Conservation (phyloP, 768 basidiomycete genomes). For the Symmetrospora coprosmae region DNA sequence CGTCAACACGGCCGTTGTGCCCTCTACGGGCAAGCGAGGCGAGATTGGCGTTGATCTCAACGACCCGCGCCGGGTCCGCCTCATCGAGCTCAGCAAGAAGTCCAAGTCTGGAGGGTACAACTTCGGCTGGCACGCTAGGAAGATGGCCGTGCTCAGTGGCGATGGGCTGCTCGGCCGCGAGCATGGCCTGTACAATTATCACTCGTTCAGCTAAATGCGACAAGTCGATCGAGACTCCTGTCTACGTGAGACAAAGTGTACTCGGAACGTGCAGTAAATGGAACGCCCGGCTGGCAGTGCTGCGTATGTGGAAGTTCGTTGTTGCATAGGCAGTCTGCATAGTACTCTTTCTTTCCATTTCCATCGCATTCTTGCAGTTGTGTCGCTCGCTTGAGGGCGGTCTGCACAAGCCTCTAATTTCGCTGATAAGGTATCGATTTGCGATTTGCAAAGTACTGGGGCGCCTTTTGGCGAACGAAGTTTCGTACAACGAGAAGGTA, state of each 20-base stretch:
- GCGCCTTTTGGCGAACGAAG: too few species aligned
- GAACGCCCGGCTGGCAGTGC: too few species aligned
- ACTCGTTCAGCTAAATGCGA: constrained; percentile 1
- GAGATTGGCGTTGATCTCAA: constrained; percentile 47
- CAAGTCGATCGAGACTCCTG: neutral
- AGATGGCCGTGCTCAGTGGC: constrained; percentile 92
- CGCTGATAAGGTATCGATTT: too few species aligned
- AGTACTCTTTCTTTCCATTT: neutral
- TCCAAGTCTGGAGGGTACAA: constrained; percentile 82
- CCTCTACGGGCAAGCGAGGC: constrained; percentile 22
- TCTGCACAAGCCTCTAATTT: too few species aligned
- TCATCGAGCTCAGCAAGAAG: constrained; percentile 58
- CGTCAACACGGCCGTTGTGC: neutral
- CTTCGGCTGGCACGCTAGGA: constrained; percentile 87
- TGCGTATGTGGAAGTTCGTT: neutral
- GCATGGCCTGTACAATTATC: constrained; percentile 63
- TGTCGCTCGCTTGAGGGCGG: too few species aligned
- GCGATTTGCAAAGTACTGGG: too few species aligned
- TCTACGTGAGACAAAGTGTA: neutral
- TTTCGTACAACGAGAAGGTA: too few species aligned
- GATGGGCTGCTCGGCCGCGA: constrained; percentile 75
- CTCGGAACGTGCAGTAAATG: too few species aligned
- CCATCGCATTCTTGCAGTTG: too few species aligned
- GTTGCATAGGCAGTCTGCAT: neutral
- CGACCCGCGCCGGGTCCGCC: constrained; percentile 57